phyloP scores from a whole-genome alignment of 306 rosid genomes.

The Comarum palustre region DNA sequence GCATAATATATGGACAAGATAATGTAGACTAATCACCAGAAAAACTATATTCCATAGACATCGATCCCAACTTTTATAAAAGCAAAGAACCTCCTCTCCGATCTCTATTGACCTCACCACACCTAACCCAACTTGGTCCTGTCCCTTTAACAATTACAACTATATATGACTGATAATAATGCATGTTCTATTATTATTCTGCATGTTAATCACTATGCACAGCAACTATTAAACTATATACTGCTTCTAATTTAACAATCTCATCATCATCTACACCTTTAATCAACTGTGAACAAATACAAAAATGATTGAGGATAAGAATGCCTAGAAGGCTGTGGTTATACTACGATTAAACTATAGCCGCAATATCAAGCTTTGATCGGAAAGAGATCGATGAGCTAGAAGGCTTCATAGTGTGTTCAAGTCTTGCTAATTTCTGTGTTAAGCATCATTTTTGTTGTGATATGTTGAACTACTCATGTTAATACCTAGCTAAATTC shows the following conservation, averaged over 20 bases:
- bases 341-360: slow-evolving; percentile 1
- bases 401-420: neutral
- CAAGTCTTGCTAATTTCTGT: neutral
- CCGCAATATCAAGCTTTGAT: neutral
- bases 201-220: slow-evolving; percentile 6
- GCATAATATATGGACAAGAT: slow-evolving; percentile 31
- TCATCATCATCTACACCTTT: slow-evolving; percentile 1
- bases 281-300: neutral
- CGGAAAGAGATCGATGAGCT: neutral
- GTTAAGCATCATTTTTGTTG: neutral
- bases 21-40: slow-evolving; percentile 23
- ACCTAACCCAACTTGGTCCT: neutral
- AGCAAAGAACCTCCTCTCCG: slow-evolving; percentile 37
- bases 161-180: neutral
- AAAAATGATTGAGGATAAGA: slow-evolving; percentile 22
- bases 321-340: neutral
- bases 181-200: slow-evolving; percentile 12
- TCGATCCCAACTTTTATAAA: slow-evolving; percentile 18
- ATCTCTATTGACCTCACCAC: slow-evolving; percentile 18
- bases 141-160: slow-evolving; percentile 5
- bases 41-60: slow-evolving; percentile 7
- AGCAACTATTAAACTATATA: neutral
- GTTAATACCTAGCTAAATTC: neutral
- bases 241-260: neutral
- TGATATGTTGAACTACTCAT: neutral